Evolutionary conservation across 164 flowering plant species (phyloP).

Genomic region (Annona squamosa): DNA sequence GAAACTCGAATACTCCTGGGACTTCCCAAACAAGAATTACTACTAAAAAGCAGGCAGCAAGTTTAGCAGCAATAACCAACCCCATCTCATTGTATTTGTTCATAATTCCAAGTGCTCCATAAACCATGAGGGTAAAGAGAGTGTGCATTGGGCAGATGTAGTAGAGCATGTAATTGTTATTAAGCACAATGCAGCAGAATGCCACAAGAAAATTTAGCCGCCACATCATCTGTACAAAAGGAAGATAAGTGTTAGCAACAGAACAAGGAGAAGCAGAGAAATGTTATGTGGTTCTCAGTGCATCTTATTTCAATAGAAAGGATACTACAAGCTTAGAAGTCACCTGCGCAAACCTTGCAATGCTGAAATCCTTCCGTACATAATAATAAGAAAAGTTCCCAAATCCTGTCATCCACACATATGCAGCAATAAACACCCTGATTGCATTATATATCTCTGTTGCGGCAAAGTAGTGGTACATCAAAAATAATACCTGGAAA

Average conservation of each 20-base stretch:
- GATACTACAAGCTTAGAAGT: neutral
- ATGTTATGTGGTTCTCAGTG: neutral
- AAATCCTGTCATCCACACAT: slow-evolving; percentile 99
- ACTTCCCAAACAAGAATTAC: slow-evolving; percentile 90
- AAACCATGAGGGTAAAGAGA: slow-evolving; percentile 95
- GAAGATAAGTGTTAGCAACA: slow-evolving; percentile 13
- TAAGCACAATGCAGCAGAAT: slow-evolving; percentile 80
- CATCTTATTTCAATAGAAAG: neutral
- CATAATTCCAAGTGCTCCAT: slow-evolving; percentile 82
- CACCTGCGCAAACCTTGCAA: slow-evolving; percentile 94
- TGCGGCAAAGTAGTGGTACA: slow-evolving; percentile 98
- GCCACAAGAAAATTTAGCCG: slow-evolving; percentile 88
- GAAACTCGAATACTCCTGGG: slow-evolving; percentile 80
- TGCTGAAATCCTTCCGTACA: slow-evolving; percentile 85
- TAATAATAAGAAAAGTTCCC: slow-evolving; percentile 96
- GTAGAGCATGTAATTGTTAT: slow-evolving; percentile 80
- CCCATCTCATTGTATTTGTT: slow-evolving; percentile 82
- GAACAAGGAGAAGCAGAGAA: slow-evolving; percentile 3
- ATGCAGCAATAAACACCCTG: slow-evolving; percentile 84
- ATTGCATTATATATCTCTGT: slow-evolving; percentile 87
- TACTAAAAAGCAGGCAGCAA: slow-evolving; percentile 70
- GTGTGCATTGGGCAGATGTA: slow-evolving; percentile 99
- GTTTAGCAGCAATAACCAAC: slow-evolving; percentile 62
- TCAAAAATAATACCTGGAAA: slow-evolving; percentile 89
- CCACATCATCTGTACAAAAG: slow-evolving; percentile 94